Conservation (phyloP, 148 eudicot genomes). For the Linanthus parryae region DNA sequence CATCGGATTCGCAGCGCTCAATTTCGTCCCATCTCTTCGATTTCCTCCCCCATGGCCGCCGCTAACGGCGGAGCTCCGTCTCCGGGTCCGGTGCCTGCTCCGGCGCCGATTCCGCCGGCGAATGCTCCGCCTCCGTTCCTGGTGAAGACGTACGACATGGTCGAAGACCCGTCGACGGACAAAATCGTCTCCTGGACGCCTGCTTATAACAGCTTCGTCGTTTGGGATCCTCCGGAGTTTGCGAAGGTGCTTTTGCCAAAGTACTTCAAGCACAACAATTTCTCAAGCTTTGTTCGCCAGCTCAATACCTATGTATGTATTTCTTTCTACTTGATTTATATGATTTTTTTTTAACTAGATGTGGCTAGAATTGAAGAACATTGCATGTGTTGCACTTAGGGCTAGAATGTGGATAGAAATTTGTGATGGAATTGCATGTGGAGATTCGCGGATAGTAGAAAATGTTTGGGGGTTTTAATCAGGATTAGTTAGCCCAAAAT, state of each 20-base stretch:
- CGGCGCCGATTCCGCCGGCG: slow-evolving; percentile 23
- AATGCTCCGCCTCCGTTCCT: slow-evolving; percentile 46
- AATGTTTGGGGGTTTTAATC: too few relatives aligned
- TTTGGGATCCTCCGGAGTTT: slow-evolving; percentile 31
- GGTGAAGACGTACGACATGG: slow-evolving; percentile 50
- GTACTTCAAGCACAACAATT: slow-evolving; percentile 32
- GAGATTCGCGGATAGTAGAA: too few relatives aligned
- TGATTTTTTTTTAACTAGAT: neutral
- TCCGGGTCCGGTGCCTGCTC: neutral
- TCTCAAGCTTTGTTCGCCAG: slow-evolving; percentile 34
- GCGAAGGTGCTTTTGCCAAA: slow-evolving; percentile 23
- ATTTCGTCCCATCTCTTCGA: too few relatives aligned
- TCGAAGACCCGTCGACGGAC: slow-evolving; percentile 32
- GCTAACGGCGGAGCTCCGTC: slow-evolving; percentile 3
- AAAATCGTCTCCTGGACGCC: slow-evolving; percentile 27
- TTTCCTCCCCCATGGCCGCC: too few relatives aligned
- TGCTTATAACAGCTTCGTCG: slow-evolving; percentile 24
- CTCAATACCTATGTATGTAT: slow-evolving; percentile 28
- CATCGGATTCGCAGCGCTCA: too few relatives aligned
- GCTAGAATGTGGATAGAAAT: too few relatives aligned
- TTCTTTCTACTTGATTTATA: neutral
- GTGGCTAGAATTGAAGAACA: neutral
- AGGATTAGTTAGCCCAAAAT: too few relatives aligned
- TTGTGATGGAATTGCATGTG: too few relatives aligned
- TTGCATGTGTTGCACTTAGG: too few relatives aligned